Conservation (phyloP, 208 protist genomes). For the Trichomonas gallinae region DNA sequence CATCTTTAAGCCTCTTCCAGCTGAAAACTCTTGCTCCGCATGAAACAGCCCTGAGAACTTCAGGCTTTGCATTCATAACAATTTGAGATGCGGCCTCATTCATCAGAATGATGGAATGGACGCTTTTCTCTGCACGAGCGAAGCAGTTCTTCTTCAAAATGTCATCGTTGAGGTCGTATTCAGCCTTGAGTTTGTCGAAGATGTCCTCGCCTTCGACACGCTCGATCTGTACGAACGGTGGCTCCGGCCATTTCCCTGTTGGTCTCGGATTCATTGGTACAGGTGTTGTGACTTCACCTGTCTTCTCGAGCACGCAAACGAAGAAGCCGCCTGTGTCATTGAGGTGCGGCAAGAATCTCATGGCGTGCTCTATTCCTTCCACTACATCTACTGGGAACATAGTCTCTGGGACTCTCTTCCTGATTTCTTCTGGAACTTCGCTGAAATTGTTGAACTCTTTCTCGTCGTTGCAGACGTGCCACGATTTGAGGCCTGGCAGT, state of each 20-base stretch:
- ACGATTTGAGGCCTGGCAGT: constrained; percentile 36
- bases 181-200: not conserved
- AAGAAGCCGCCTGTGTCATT: constrained; percentile 58
- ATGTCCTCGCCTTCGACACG: not conserved
- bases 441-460: not conserved
- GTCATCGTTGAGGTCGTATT: not conserved
- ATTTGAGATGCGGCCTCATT: not conserved
- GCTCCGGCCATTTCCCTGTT: not conserved
- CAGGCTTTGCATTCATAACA: not conserved
- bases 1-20: not conserved
- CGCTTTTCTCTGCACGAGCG: not conserved
- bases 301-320: constrained; percentile 49
- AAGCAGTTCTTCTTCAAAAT: not conserved
- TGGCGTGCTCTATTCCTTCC: constrained; percentile 40
- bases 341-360: constrained; percentile 49
- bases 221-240: not conserved
- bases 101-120: not conserved
- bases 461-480: constrained; percentile 32
- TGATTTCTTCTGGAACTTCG: not conserved
- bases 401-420: not conserved
- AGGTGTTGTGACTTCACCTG: not conserved
- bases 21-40: not conserved
- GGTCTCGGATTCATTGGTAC: not conserved
- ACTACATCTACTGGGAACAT: constrained; percentile 36
- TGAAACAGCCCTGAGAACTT: not conserved